Conservation (phyloP, 2,329 filamentous ascomycete genomes). For the Huntiella savannae region DNA sequence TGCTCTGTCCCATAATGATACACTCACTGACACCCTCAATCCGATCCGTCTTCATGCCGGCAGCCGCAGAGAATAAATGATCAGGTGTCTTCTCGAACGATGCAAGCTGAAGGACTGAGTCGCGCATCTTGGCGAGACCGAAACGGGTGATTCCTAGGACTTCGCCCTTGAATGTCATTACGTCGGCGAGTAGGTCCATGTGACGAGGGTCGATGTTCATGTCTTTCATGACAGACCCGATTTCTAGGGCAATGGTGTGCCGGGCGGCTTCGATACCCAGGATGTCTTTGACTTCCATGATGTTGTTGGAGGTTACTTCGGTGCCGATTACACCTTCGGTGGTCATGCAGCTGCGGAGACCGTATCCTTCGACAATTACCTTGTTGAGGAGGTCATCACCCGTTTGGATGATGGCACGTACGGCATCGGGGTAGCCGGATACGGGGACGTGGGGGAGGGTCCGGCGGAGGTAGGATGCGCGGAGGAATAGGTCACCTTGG, state of each 20-base stretch:
- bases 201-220: slow-evolving; percentile 96
- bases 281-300: slow-evolving; percentile 75
- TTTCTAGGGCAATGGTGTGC: slow-evolving; percentile 74
- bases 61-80: slow-evolving; percentile 87
- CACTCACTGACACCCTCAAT: slow-evolving; percentile 92
- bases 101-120: slow-evolving; percentile 80
- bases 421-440: slow-evolving; percentile 71
- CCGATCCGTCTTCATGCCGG: slow-evolving; percentile 74
- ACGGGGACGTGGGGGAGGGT: slow-evolving; percentile 68
- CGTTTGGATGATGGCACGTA: slow-evolving; percentile 75
- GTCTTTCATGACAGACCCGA: slow-evolving; percentile 69
- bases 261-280: slow-evolving; percentile 91
- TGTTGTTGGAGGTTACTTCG: slow-evolving; percentile 57
- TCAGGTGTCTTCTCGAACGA: slow-evolving; percentile 97
- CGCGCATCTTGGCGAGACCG: slow-evolving; percentile 88
- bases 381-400: slow-evolving; percentile 48
- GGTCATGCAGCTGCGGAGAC: slow-evolving; percentile 73
- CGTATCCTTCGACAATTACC: slow-evolving; percentile 88
- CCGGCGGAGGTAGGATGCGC: slow-evolving; percentile 71
- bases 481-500: slow-evolving; percentile 39
- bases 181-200: slow-evolving; percentile 91
- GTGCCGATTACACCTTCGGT: slow-evolving; percentile 78
- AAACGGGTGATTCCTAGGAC: slow-evolving; percentile 93
- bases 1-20: slow-evolving; percentile 96
- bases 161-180: slow-evolving; percentile 98